These are phyloP conservation scores for Marasmius sp. DNA, from an alignment of 1,284 basidiomycete species.

Conservation along the genomic window DNA sequence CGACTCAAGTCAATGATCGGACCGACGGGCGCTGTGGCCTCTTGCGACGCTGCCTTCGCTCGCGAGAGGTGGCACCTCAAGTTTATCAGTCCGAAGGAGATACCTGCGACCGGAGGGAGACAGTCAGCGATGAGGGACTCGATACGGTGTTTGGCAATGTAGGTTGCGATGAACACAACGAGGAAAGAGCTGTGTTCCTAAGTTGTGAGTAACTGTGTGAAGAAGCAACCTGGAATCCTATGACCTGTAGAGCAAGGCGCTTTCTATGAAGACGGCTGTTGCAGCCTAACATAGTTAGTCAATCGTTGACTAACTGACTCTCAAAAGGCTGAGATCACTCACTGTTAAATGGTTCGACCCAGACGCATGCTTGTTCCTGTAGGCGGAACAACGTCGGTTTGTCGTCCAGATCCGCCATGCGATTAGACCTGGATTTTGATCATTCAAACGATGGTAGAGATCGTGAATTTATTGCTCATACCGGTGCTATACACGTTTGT, in stretches of 20 bases:
- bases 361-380: not conserved
- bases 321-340: not conserved
- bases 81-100: not conserved
- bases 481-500: conserved; percentile 14
- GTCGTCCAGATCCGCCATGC: conserved; percentile 8
- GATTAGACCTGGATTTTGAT: conserved; percentile 8
- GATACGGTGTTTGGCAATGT: not conserved
- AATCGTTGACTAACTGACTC: not conserved
- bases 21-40: not conserved
- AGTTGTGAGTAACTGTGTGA: not conserved
- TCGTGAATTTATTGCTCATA: not conserved
- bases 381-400: not conserved
- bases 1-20: not conserved
- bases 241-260: not conserved
- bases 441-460: not conserved
- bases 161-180: not conserved
- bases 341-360: not conserved
- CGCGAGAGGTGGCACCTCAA: not conserved
- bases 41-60: not conserved
- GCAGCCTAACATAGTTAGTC: not conserved
- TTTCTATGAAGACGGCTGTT: not conserved
- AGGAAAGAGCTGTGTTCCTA: not conserved
- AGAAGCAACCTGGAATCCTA: not conserved
- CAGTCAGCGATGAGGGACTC: not conserved
- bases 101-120: not conserved